Percentiles rank a stretch among this genome's conserved stretches.
Evolutionary conservation across 345 rosid genomes (phyloP).

Genomic region (Populus nigra): DNA sequence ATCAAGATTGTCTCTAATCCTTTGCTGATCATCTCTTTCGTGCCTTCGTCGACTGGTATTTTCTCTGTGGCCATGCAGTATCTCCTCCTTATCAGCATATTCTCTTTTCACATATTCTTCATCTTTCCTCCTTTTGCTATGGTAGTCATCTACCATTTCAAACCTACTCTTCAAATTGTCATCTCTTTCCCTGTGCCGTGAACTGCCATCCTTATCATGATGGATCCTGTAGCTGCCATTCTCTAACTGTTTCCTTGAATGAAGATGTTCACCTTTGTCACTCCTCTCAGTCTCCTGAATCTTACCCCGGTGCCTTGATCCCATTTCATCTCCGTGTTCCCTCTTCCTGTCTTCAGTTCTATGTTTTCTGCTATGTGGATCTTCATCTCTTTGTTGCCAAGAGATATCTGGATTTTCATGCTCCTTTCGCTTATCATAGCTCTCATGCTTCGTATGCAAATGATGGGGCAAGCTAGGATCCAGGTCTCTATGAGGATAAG

Average conservation of each 20-base stretch:
- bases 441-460: slow-evolving; percentile 49
- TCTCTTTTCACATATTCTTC: slow-evolving; percentile 65
- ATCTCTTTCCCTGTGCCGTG: slow-evolving; percentile 58
- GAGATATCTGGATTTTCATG: slow-evolving; percentile 51
- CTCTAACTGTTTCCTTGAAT: slow-evolving; percentile 65
- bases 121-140: slow-evolving; percentile 69
- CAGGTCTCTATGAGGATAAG: slow-evolving; percentile 53
- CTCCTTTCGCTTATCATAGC: slow-evolving; percentile 66
- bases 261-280: slow-evolving; percentile 61
- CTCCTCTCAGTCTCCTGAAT: slow-evolving; percentile 60
- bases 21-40: slow-evolving; percentile 80
- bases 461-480: slow-evolving; percentile 43
- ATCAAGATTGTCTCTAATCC: slow-evolving; percentile 67
- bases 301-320: slow-evolving; percentile 68
- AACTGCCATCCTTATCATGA: slow-evolving; percentile 52
- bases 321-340: slow-evolving; percentile 66
- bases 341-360: slow-evolving; percentile 75
- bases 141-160: slow-evolving; percentile 61
- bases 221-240: slow-evolving; percentile 58
- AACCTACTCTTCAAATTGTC: slow-evolving; percentile 53
- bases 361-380: slow-evolving; percentile 47
- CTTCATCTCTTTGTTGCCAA: slow-evolving; percentile 72
- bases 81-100: slow-evolving; percentile 61
- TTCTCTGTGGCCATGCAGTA: slow-evolving; percentile 60
- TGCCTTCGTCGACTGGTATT: slow-evolving; percentile 56